Evolutionary conservation across 177 flowering plant genomes (phyloP), one percentile per base, ranked within the genome.

Genomic region (Vitis hybrid): DNA sequence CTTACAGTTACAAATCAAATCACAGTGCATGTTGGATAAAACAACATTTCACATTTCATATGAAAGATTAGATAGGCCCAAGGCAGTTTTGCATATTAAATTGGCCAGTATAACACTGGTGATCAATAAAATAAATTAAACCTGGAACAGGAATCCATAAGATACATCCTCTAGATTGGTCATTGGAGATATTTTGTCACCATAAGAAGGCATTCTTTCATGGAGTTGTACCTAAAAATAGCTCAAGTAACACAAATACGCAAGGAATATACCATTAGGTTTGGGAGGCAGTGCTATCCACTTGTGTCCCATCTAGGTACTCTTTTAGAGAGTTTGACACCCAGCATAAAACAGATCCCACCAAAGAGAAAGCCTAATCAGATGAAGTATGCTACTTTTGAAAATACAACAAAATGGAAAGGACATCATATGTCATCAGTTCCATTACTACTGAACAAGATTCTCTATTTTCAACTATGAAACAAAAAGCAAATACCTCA

Each of bases 401-500:
- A 39, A 39, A 39, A 8, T 39, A 39, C 48, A 5, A 39, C 9
- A 8, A 39, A 39, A 39, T 39, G 10, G 1, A 39, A 7, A 0
- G 48, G 48, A 39, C 9, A 5, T 39, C 48, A 8, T 0, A 39
- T 39, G 48, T 39, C 48, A 39, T 39, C 48, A 39, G 48, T 39
- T 39, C 48, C 10, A 39, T 39, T 39, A 55, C 57, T n/a, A 55
- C 7, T 13, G 39, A 21, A 29, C 10, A 39, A 56, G 14, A 31
- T 1, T 21, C 21, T 13, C n/a, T 15, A 58, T 58, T 58, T 15
- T 12, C 10, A 56, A 26, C 12, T 3, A 5, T 10, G 3, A 15
- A n/a, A 19, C 9, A 51, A 13, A 67, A 58, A 48, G 15, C 26
- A 51, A 49, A 56, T 62, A 89, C 99, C 97, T 90, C 66, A 66